Conservation (phyloP, 768 basidiomycete genomes). For the Hericium erinaceus region DNA sequence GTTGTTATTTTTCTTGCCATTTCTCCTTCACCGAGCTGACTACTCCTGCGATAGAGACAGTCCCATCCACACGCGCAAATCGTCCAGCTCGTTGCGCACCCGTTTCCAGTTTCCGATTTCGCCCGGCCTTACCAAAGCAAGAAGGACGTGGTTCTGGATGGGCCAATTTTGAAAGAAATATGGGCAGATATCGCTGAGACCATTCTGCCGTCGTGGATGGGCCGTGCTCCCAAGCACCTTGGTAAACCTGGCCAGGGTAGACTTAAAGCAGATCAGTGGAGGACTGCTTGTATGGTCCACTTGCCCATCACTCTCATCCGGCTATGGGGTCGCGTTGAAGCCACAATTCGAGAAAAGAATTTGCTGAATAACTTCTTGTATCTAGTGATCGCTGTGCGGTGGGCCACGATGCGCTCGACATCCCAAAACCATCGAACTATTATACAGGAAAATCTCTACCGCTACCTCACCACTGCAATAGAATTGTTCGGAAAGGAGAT, state of each 20-base stretch:
- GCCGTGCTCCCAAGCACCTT: conserved; percentile 4
- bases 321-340: conserved; percentile 11
- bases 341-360: neutral
- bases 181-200: conserved; percentile 11
- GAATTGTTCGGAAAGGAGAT: conserved; percentile 21
- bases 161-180: neutral
- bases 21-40: too few relatives aligned
- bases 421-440: conserved; percentile 13
- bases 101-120: too few relatives aligned
- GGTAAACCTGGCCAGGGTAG: conserved; percentile 14
- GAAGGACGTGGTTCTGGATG: neutral
- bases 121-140: neutral
- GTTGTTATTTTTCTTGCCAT: too few relatives aligned
- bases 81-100: too few relatives aligned
- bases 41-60: too few relatives aligned
- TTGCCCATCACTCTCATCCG: conserved; percentile 12
- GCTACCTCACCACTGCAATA: conserved; percentile 23
- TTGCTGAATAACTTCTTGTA: conserved; percentile 19
- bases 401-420: conserved; percentile 19
- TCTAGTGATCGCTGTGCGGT: conserved; percentile 24
- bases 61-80: too few relatives aligned
- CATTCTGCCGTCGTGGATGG: conserved; percentile 16
- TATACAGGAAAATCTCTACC: conserved; percentile 20
- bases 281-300: conserved; percentile 8
- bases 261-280: conserved; percentile 18